A percentile compares a stretch with the other conserved stretches of the same genome.
phyloP scores from a whole-genome alignment of 2,329 filamentous ascomycete genomes.

The Cladosporium velox region DNA sequence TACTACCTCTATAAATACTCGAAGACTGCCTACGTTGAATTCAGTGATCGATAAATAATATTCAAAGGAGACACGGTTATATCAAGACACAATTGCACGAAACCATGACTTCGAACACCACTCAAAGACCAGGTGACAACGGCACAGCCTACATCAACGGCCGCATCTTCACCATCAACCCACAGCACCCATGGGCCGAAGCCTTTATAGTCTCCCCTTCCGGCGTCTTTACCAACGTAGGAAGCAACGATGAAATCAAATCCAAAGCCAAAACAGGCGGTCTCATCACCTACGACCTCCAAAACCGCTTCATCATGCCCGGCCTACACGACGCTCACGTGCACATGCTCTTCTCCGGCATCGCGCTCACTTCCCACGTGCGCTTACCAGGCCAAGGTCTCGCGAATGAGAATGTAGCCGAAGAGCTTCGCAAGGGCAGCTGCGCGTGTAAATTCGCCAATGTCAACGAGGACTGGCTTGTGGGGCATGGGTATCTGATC shows the following conservation, averaged over 20 bases:
- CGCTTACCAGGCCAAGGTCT: conserved; percentile 32
- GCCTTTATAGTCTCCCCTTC: conserved; percentile 37
- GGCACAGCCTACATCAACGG: conserved; percentile 35
- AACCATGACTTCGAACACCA: background rate
- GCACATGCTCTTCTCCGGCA: conserved; percentile 36
- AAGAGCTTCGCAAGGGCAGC: conserved; percentile 31
- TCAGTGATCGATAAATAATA: background rate
- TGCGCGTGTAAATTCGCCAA: conserved; percentile 36
- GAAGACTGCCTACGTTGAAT: background rate
- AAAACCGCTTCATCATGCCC: conserved; percentile 39
- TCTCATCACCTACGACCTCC: conserved; percentile 32
- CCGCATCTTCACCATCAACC: conserved; percentile 36
- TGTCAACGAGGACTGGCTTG: conserved; percentile 31
- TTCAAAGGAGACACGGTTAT: too few relatives aligned
- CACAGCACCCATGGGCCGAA: conserved; percentile 27
- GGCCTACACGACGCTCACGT: conserved; percentile 43
- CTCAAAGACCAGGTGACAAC: conserved; percentile 4
- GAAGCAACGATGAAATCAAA: conserved; percentile 31
- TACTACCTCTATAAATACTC: background rate
- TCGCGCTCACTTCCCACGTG: conserved; percentile 33
- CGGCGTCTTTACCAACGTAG: conserved; percentile 34
- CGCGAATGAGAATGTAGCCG: conserved; percentile 29
- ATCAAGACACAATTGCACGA: background rate
- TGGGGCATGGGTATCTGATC: conserved; percentile 2
- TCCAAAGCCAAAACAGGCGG: conserved; percentile 21